Evolutionary conservation across 208 protist genomes (phyloP).

Genomic region (Acanthamoeba castellanii): DNA sequence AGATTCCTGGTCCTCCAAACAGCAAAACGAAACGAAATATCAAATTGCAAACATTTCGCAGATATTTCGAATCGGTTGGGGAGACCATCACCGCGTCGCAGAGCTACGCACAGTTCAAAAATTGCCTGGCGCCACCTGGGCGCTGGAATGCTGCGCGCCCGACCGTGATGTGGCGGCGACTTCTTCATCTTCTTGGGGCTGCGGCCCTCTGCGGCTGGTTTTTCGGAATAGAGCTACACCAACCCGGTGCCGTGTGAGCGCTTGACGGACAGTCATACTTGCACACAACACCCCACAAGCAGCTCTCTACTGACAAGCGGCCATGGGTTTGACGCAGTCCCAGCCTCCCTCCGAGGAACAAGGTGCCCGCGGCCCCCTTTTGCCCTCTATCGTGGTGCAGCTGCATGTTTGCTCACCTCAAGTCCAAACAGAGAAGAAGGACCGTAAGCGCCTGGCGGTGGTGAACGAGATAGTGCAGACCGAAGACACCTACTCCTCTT

Average conservation of each 20-base stretch:
- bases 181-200: no score
- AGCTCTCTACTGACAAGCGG: background rate
- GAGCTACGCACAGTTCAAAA: no score
- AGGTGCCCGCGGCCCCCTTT: background rate
- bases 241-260: no score
- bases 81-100: no score
- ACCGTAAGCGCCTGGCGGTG: conserved; percentile 5
- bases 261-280: background rate
- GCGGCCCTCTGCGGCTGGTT: no score
- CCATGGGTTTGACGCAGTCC: conserved; percentile 13
- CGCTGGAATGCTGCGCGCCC: no score
- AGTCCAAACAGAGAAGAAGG: conserved; percentile 27
- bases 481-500: conserved; percentile 33
- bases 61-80: no score
- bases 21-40: no score
- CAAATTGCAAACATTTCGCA: no score
- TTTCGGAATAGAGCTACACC: background rate
- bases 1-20: no score
- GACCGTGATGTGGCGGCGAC: no score
- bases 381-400: background rate
- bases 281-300: background rate
- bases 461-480: conserved; percentile 62
- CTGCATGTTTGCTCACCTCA: background rate
- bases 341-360: conserved; percentile 3
- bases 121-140: no score